phyloP scores from a whole-genome alignment of 306 rosid genomes.

The Ormosia emarginata region DNA sequence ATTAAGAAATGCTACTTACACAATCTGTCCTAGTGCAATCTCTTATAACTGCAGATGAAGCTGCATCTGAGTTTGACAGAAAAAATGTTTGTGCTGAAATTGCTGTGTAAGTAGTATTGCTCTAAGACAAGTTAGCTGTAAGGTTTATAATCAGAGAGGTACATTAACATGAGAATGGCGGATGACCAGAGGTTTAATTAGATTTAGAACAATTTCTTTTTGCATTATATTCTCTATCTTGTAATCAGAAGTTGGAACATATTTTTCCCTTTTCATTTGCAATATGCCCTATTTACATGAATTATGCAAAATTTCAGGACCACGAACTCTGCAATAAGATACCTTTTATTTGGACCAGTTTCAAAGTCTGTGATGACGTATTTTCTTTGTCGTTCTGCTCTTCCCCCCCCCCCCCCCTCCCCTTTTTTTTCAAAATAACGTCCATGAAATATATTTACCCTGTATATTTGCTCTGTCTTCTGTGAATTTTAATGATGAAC shows the following conservation, averaged over 20 bases:
- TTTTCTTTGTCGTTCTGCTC: background rate
- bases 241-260: background rate
- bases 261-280: constrained; percentile 6
- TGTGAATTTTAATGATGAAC: background rate
- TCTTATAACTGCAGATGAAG: background rate
- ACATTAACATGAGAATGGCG: background rate
- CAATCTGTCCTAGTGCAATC: background rate
- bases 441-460: background rate
- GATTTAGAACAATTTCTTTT: background rate
- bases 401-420: background rate
- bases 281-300: background rate
- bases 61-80: background rate
- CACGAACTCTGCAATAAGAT: background rate
- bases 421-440: background rate
- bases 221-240: background rate
- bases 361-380: background rate
- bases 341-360: background rate
- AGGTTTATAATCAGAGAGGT: background rate
- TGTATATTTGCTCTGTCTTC: background rate
- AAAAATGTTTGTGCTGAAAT: background rate
- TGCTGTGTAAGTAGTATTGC: background rate
- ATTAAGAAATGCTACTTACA: background rate
- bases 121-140: background rate
- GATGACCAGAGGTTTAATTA: background rate
- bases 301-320: background rate